Evolutionary conservation across 208 protist species (phyloP).

Genomic region (Trypanosoma grayi): DNA sequence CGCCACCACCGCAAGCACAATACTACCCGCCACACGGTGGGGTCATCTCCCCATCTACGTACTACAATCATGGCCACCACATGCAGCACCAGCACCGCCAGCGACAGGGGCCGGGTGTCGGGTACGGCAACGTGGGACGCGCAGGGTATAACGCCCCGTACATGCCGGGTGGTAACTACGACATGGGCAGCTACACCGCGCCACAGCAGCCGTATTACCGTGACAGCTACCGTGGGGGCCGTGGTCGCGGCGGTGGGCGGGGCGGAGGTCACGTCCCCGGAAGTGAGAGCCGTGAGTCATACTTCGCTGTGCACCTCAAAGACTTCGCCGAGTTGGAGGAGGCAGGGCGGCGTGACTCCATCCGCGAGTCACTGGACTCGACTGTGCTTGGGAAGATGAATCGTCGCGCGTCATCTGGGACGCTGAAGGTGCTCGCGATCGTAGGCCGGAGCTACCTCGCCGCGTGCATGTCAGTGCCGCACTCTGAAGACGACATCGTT

Average conservation of each 20-base stretch:
- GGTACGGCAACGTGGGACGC: constrained; percentile 5
- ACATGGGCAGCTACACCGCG: not conserved
- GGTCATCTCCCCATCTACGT: not conserved
- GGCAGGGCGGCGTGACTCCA: constrained; percentile 43
- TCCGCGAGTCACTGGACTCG: constrained; percentile 42
- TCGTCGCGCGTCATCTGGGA: constrained; percentile 24
- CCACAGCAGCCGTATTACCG: constrained; percentile 10
- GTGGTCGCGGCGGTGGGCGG: constrained; percentile 20
- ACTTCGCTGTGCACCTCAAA: constrained; percentile 66
- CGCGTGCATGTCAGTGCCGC: constrained; percentile 60
- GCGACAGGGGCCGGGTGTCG: not conserved
- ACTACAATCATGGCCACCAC: not conserved
- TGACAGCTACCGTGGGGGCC: constrained; percentile 6
- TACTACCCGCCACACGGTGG: not conserved
- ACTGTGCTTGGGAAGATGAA: constrained; percentile 37
- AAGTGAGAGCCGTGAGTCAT: constrained; percentile 32
- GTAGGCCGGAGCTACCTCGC: constrained; percentile 62
- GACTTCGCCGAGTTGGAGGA: constrained; percentile 69
- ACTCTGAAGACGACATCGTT: constrained; percentile 55
- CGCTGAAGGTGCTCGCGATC: constrained; percentile 53
- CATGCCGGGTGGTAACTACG: not conserved
- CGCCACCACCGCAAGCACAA: not conserved
- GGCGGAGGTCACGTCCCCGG: constrained; percentile 3
- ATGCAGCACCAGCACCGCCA: constrained; percentile 10
- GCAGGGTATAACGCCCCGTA: constrained; percentile 4